Conservation (phyloP, 2,329 filamentous ascomycete species). For the Trichoderma sp. region DNA sequence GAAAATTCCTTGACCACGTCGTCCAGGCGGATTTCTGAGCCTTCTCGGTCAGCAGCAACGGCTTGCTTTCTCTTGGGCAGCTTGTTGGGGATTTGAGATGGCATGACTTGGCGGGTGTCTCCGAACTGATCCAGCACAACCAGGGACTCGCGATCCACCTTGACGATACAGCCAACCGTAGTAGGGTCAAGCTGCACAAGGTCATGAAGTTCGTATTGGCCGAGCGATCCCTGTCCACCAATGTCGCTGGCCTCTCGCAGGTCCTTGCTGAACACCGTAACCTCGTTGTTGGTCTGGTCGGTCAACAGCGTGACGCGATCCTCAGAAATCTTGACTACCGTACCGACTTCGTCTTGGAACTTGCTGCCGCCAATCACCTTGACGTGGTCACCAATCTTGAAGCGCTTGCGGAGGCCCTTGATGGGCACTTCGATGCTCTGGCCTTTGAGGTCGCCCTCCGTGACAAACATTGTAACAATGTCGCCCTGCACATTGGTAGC, state of each 20-base stretch:
- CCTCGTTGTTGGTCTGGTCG: conserved; percentile 89
- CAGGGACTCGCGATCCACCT: conserved; percentile 91
- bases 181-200: conserved; percentile 91
- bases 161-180: conserved; percentile 91
- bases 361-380: conserved; percentile 97
- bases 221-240: conserved; percentile 80
- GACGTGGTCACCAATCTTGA: conserved; percentile 93
- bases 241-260: conserved; percentile 90
- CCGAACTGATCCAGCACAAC: conserved; percentile 90
- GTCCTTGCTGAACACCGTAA: conserved; percentile 98
- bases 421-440: conserved; percentile 91
- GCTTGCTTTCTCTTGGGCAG: conserved; percentile 80
- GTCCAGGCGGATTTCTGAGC: conserved; percentile 87
- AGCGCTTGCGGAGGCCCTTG: conserved; percentile 89
- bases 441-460: conserved; percentile 78
- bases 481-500: conserved; percentile 86
- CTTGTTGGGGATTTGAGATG: conserved; percentile 90
- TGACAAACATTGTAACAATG: conserved; percentile 86
- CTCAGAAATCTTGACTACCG: conserved; percentile 91
- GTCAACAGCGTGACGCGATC: conserved; percentile 92
- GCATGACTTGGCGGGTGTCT: conserved; percentile 78
- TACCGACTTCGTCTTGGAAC: conserved; percentile 93
- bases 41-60: conserved; percentile 89
- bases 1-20: conserved; percentile 91
- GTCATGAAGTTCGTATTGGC: conserved; percentile 89